A percentile compares a stretch with the other conserved stretches of the same genome.
Evolutionary conservation across 495 filamentous ascomycete genomes (phyloP).

Genomic region (Lophium mytilinum): DNA sequence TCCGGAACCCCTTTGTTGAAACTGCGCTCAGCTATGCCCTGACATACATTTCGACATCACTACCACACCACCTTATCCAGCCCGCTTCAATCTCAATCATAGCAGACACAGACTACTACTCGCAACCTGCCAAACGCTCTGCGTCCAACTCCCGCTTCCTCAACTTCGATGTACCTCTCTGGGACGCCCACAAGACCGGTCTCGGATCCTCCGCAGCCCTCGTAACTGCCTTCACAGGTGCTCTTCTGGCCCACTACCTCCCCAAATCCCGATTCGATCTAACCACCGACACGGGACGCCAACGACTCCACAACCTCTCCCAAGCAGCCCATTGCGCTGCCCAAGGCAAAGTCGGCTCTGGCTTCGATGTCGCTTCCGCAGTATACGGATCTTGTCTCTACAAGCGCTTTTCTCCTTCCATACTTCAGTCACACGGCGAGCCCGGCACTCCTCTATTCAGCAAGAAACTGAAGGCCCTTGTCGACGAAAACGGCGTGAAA

Average conservation of each 20-base stretch:
- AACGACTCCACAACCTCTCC: constrained; percentile 76
- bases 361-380: constrained; percentile 93
- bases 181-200: constrained; percentile 86
- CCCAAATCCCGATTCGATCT: constrained; percentile 48
- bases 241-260: constrained; percentile 73
- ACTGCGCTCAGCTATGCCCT: constrained; percentile 81
- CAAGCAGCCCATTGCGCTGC: constrained; percentile 92
- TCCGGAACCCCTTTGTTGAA: constrained; percentile 78
- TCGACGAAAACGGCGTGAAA: constrained; percentile 46
- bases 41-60: constrained; percentile 56
- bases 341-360: constrained; percentile 91
- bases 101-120: constrained; percentile 96
- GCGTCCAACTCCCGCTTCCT: constrained; percentile 51
- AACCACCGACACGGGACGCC: constrained; percentile 16
- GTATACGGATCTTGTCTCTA: constrained; percentile 88
- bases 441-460: constrained; percentile 57
- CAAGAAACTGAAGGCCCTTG: constrained; percentile 50
- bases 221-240: constrained; percentile 81
- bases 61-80: constrained; percentile 51
- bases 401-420: constrained; percentile 74
- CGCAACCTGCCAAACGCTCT: constrained; percentile 47
- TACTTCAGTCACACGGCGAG: constrained; percentile 59
- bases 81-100: constrained; percentile 76
- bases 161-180: constrained; percentile 66
- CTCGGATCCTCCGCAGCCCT: constrained; percentile 92